Percentiles rank a stretch among this genome's conserved stretches.
Conservation (phyloP, 352 stramenopile species). For the Sclerospora graminicola region DNA sequence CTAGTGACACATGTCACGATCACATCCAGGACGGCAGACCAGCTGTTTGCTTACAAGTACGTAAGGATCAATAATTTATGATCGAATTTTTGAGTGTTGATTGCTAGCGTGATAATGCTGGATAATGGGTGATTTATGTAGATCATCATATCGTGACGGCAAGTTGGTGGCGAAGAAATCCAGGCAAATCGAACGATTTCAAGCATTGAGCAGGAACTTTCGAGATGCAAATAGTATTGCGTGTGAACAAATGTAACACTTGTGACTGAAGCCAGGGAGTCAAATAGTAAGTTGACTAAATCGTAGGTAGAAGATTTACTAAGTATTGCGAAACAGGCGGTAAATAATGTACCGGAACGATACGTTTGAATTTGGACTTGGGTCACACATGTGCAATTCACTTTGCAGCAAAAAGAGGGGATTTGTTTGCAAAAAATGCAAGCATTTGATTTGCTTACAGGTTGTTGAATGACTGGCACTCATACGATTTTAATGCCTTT, state of each 20-base stretch:
- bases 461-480: too few relatives aligned
- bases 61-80: not conserved
- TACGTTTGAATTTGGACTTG: constrained; percentile 92
- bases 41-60: constrained; percentile 80
- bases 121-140: constrained; percentile 11
- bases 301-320: constrained; percentile 92
- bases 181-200: constrained; percentile 49
- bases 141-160: constrained; percentile 88
- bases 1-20: constrained; percentile 92
- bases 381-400: constrained; percentile 95
- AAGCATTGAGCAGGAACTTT: constrained; percentile 69
- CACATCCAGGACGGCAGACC: constrained; percentile 69
- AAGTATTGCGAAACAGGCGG: constrained; percentile 84
- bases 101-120: not conserved
- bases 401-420: constrained; percentile 69
- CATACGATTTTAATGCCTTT: too few relatives aligned
- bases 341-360: constrained; percentile 91
- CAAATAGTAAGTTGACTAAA: too few relatives aligned
- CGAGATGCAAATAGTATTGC: constrained; percentile 66
- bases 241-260: too few relatives aligned
- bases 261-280: too few relatives aligned
- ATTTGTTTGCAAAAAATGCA: constrained; percentile 93
- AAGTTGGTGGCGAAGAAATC: constrained; percentile 67
- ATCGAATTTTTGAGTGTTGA: not conserved
- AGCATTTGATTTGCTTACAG: not conserved